A percentile compares a stretch with the other conserved stretches of the same genome.
Conservation (phyloP, 2,329 filamentous ascomycete genomes). For the Didymella sp. region DNA sequence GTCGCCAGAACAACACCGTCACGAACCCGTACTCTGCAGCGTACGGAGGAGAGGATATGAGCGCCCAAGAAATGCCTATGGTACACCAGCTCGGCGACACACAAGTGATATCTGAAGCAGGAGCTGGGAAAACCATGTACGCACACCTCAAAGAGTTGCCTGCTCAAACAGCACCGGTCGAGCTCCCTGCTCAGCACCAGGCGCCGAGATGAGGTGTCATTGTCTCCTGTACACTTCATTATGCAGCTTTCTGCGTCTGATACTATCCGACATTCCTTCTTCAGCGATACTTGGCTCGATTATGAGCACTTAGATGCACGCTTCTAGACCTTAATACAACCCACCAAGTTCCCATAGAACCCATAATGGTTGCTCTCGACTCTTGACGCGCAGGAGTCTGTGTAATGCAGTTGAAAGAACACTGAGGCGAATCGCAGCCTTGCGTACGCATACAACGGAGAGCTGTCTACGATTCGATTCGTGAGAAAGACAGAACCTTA, state of each 20-base stretch:
- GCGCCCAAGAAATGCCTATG: not conserved
- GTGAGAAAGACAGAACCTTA: no score
- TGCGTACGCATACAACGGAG: no score
- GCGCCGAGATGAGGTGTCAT: not conserved
- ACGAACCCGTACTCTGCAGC: not conserved
- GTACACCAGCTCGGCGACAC: not conserved
- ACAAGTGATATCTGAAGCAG: not conserved
- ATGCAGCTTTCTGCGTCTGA: not conserved
- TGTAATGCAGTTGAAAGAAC: no score
- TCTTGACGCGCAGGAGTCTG: no score
- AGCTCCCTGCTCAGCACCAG: not conserved
- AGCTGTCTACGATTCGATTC: no score
- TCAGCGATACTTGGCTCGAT: not conserved
- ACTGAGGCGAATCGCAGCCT: no score
- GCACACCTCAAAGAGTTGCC: not conserved
- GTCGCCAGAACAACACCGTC: not conserved
- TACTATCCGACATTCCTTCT: not conserved
- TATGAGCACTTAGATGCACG: no score
- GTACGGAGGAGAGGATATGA: not conserved
- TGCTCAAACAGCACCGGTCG: not conserved
- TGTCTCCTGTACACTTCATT: no score
- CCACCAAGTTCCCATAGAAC: no score
- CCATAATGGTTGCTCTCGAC: no score
- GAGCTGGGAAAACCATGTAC: not conserved
- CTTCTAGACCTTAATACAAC: no score